phyloP scores from a whole-genome alignment of 2,329 filamentous ascomycete species.

The Celoporthe dispersa region DNA sequence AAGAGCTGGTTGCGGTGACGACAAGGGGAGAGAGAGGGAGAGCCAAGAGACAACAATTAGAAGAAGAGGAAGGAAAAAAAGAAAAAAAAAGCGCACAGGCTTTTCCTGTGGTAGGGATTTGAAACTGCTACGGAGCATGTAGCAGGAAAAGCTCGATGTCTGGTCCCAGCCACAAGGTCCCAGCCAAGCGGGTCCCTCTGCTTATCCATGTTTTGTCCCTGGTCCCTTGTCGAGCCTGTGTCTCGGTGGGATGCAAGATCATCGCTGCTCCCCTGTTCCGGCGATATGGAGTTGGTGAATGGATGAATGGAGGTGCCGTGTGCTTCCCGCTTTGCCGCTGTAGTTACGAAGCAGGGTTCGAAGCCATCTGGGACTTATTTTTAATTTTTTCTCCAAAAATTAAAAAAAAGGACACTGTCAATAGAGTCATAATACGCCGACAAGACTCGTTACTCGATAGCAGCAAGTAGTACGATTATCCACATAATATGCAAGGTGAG shows the following conservation, averaged over 20 bases:
- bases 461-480: background rate
- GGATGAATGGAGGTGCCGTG: too few species aligned
- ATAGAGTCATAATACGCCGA: too few species aligned
- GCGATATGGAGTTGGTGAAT: background rate
- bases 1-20: background rate
- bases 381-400: too few species aligned
- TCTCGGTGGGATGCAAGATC: slow-evolving; percentile 1
- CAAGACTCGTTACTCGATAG: background rate
- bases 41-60: background rate
- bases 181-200: background rate
- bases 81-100: background rate
- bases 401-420: too few species aligned
- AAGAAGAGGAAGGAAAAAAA: too few species aligned
- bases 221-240: background rate
- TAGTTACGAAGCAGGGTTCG: too few species aligned
- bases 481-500: background rate
- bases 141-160: background rate
- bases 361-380: too few species aligned
- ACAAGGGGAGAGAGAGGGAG: background rate
- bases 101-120: background rate
- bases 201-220: background rate
- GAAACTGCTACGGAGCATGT: background rate
- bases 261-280: background rate
- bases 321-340: too few species aligned
- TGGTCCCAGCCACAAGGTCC: background rate